Evolutionary conservation across 352 stramenopile genomes (phyloP), one percentile per base, ranked within the genome.

Genomic region (Globisporangium yorkense): DNA sequence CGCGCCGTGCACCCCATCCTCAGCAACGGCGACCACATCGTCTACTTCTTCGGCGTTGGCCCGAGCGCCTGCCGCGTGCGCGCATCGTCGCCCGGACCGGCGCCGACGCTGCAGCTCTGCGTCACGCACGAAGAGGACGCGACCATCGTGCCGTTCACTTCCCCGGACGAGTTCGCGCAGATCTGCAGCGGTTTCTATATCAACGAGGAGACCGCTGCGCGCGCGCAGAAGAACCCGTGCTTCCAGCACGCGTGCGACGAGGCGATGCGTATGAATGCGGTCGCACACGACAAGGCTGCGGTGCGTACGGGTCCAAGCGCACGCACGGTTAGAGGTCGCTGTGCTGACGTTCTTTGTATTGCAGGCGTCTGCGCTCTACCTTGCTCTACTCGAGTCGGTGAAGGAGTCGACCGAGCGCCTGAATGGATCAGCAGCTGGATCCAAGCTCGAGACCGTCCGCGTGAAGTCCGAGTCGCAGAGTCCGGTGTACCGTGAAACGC

Each of bases 41-140:
- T 94, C 44, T 84, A 83, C 62, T 92, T 92, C 70, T 88, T 94
- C 49, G 85, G 85, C 46, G 74, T 92, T 24, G 72, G 70, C 2
- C 62, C 67, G n/a, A 54, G 51, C 15, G 70, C 67, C 13, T 72
- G 61, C 37, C 69, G 67, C 35, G 67, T 70, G n/a, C 54, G 54
- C 15, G 63, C 56, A 5, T 10, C 44, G 24, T 54, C 54, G 3
- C 21, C 46, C 1, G 66, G 72, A 2, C 56, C 71, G 1, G 67
- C 72, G 43, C 80, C 80, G 12, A 85, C 68, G 33, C 58, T 86
- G 31, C 78, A 83, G 57, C 52, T 80, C 0, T 85, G 76, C 48
- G 67, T 89, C 10, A 63, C 61, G 0, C 68, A 72, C 39, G 40
- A 68, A 41, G 67, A 87, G 7, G 77, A 87, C 39, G 6, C 87